A percentile compares a stretch with the other conserved stretches of the same genome.
Evolutionary conservation across 768 basidiomycete species (phyloP).

Genomic region (Phanerochaete carnosa): DNA sequence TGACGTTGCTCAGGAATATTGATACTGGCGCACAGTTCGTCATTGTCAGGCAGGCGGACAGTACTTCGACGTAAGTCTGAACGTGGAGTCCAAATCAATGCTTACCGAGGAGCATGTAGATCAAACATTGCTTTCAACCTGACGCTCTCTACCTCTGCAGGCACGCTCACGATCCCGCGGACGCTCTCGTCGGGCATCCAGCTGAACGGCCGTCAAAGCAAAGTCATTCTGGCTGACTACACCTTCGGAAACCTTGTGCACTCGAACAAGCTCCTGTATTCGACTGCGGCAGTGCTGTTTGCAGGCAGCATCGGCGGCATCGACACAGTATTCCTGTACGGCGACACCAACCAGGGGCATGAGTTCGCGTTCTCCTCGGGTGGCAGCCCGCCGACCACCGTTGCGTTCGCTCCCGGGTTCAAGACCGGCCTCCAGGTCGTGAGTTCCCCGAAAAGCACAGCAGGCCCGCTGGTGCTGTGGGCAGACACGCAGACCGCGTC

Average conservation of each 20-base stretch:
- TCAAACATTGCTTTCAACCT: conserved; percentile 54
- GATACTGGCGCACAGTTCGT: conserved; percentile 67
- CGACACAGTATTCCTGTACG: conserved; percentile 41
- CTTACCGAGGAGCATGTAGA: conserved; percentile 26
- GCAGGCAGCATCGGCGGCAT: conserved; percentile 44
- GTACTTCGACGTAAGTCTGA: conserved; percentile 57
- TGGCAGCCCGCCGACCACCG: conserved; percentile 19
- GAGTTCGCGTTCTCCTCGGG: conserved; percentile 38
- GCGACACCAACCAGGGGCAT: conserved; percentile 29
- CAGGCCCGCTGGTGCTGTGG: conserved; percentile 66
- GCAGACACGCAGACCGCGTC: conserved; percentile 63
- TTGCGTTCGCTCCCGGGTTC: conserved; percentile 44
- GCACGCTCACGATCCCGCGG: conserved; percentile 53
- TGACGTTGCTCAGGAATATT: conserved; percentile 65
- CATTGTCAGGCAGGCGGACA: conserved; percentile 63
- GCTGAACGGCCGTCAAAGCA: conserved; percentile 69
- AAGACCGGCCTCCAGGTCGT: conserved; percentile 48
- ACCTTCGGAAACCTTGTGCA: conserved; percentile 60
- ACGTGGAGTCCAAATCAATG: background rate
- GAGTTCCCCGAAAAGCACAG: conserved; percentile 63
- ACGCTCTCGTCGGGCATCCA: conserved; percentile 46
- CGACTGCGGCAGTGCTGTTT: conserved; percentile 72
- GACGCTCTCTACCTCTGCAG: conserved; percentile 51
- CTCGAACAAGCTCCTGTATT: conserved; percentile 53
- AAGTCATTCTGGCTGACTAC: conserved; percentile 70